Conservation (phyloP, 768 basidiomycete species). For the Kwoniella newhampshirensis region DNA sequence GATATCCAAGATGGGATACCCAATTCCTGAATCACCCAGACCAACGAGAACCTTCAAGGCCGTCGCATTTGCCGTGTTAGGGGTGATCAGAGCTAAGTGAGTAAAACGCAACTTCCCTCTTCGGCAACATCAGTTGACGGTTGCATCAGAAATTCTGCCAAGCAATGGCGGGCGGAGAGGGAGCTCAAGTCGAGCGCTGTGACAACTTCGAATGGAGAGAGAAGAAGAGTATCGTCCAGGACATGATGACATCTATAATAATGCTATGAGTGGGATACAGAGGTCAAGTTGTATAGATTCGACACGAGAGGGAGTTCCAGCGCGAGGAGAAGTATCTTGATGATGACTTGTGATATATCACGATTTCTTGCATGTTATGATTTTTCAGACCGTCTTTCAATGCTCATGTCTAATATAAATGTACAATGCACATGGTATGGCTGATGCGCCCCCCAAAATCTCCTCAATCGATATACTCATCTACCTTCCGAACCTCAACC, state of each 20-base stretch:
- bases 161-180: slow-evolving; percentile 32
- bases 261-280: too few species aligned
- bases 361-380: too few species aligned
- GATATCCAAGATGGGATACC: slow-evolving; percentile 52
- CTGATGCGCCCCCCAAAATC: too few species aligned
- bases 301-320: too few species aligned
- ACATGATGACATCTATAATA: background rate
- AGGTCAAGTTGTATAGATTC: too few species aligned
- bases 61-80: slow-evolving; percentile 44
- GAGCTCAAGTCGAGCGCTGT: slow-evolving; percentile 28
- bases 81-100: slow-evolving; percentile 43
- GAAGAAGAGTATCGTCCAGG: slow-evolving; percentile 26
- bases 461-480: too few species aligned
- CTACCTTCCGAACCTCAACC: slow-evolving; percentile 11
- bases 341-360: too few species aligned
- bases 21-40: slow-evolving; percentile 27
- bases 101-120: background rate
- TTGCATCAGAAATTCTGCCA: slow-evolving; percentile 27
- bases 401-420: too few species aligned
- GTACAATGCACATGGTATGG: too few species aligned
- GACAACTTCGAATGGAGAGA: slow-evolving; percentile 17
- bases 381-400: too few species aligned
- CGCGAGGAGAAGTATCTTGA: too few species aligned
- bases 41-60: slow-evolving; percentile 34
- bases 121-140: background rate